Evolutionary conservation across 768 basidiomycete genomes (phyloP).

Genomic region (Strobilomyces confusus): DNA sequence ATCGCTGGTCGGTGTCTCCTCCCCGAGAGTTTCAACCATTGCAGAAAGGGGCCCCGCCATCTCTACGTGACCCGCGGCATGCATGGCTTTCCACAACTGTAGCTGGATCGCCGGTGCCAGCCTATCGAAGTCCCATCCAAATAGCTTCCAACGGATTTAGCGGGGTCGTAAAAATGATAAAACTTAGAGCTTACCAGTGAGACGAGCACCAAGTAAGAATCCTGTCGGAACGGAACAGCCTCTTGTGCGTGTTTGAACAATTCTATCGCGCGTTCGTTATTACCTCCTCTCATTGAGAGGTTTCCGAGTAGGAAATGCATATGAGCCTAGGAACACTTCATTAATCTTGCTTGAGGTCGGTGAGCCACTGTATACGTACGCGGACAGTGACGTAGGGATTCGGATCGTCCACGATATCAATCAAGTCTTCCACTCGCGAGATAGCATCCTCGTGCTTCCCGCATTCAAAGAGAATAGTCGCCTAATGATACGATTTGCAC

Average conservation of each 20-base stretch:
- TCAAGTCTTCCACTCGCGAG: not conserved
- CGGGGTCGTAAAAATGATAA: too few species aligned
- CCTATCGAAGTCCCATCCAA: conserved; percentile 13
- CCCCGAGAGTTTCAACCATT: not conserved
- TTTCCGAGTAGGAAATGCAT: not conserved
- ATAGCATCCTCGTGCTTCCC: conserved; percentile 1
- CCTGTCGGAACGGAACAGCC: not conserved
- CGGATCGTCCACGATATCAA: not conserved
- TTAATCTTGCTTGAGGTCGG: not conserved
- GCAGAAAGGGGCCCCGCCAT: not conserved
- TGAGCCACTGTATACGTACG: not conserved
- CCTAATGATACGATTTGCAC: not conserved
- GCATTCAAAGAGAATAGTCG: not conserved
- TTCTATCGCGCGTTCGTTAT: not conserved
- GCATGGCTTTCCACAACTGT: not conserved
- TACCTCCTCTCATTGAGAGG: not conserved
- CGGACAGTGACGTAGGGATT: not conserved
- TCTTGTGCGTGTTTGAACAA: not conserved
- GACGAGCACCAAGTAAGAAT: not conserved
- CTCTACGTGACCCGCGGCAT: not conserved
- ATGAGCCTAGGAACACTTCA: not conserved
- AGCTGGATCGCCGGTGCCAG: too few species aligned
- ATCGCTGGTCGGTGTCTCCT: not conserved
- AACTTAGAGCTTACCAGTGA: not conserved
- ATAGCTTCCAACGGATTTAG: conserved; percentile 1